These are phyloP conservation scores for Mollisiaceae sp. DNA, from an alignment of 2,329 filamentous ascomycete genomes.

Conservation along the genomic window DNA sequence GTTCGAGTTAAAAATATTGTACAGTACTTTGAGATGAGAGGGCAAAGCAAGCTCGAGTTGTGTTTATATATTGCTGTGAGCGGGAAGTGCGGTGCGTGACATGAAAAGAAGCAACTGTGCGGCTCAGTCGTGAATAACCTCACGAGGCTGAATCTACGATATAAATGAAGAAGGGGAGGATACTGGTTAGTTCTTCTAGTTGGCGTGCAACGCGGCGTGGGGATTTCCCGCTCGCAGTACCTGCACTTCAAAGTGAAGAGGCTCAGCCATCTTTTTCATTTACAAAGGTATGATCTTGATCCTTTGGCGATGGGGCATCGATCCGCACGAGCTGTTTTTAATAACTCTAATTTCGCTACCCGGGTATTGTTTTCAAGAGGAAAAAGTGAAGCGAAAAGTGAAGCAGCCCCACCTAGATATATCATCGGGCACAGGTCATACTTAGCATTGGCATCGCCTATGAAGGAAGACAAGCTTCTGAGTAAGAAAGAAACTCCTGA, in stretches of 20 bases:
- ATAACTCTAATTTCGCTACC: background rate
- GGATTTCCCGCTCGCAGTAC: too few relatives aligned
- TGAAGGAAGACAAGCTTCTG: too few relatives aligned
- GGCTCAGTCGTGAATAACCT: background rate
- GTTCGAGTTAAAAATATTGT: too few relatives aligned
- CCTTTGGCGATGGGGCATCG: background rate
- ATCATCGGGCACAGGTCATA: too few relatives aligned
- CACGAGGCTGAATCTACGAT: background rate
- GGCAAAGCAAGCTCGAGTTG: background rate
- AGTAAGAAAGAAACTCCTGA: too few relatives aligned
- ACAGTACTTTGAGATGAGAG: background rate
- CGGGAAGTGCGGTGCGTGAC: background rate
- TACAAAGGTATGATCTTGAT: background rate
- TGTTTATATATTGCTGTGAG: background rate
- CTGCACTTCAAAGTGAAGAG: background rate
- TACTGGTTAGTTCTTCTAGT: background rate
- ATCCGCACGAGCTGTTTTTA: background rate
- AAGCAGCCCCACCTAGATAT: background rate
- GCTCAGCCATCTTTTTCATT: background rate
- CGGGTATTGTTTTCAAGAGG: background rate
- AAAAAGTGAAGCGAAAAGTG: constrained; percentile 1
- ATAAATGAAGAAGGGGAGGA: background rate
- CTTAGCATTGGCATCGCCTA: too few relatives aligned
- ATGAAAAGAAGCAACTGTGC: background rate
- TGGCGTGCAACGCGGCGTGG: background rate